Base-by-base conservation (phyloP, 108 stramenopile species). In the Nitzschia sp. region DNA sequence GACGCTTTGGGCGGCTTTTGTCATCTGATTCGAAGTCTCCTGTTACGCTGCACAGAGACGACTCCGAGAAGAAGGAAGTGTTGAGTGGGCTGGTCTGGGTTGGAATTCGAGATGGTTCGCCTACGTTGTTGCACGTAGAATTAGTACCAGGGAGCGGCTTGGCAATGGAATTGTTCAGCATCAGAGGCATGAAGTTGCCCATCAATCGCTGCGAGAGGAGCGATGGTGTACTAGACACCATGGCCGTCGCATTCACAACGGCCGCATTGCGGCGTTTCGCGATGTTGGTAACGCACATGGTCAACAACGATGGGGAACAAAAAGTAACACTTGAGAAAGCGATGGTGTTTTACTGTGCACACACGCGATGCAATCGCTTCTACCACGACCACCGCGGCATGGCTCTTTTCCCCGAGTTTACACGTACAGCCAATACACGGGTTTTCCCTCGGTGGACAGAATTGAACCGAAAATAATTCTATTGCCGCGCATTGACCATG, bases 281-380 rank as follows among this genome's bases (percentile, higher is more conserved):
- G 29, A 65, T 73, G 60, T 79, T 79, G 23, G 78, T 79, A 34
- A 79, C 72, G 60, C 78, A 79, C 78, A 79, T 78, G 17, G 66
- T 78, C 56, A 38, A 42, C 38, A 42, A 42, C 38, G 13, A 42
- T 42, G 38, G 38, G 13, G 13, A 42, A 42, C 6, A 42, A 9
- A 42, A 42, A 42, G 38, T 13, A n/a, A n/a, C n/a, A n/a, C n/a
- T n/a, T n/a, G n/a, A n/a, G n/a, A n/a, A n/a, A n/a, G n/a, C n/a
- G n/a, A n/a, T n/a, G n/a, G n/a, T n/a, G n/a, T n/a, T n/a, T n/a
- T n/a, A n/a, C n/a, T n/a, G n/a, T n/a, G n/a, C n/a, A n/a, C n/a
- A n/a, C n/a, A n/a, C n/a, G n/a, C n/a, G n/a, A n/a, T n/a, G n/a
- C n/a, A n/a, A n/a, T n/a, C n/a, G n/a, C n/a, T n/a, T n/a, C n/a